Evolutionary conservation across 2,329 filamentous ascomycete species (phyloP).

Genomic region (Diaporthe australafricana): DNA sequence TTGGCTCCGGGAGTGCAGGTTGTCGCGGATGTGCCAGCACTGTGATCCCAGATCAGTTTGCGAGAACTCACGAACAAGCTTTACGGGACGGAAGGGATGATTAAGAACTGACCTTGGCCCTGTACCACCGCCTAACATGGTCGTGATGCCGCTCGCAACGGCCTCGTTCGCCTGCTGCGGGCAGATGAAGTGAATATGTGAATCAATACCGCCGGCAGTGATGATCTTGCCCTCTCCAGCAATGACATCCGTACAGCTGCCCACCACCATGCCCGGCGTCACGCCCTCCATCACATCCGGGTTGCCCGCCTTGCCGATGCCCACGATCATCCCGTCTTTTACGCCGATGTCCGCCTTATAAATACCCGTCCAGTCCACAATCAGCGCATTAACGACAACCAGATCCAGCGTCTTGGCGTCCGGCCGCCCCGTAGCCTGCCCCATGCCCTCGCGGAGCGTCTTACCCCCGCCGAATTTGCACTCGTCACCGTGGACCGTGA

Average conservation of each 20-base stretch:
- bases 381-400: conserved; percentile 88
- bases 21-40: conserved; percentile 89
- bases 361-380: conserved; percentile 92
- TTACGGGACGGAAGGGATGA: neutral
- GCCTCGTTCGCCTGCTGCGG: conserved; percentile 90
- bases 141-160: conserved; percentile 87
- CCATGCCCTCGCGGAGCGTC: conserved; percentile 94
- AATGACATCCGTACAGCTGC: conserved; percentile 90
- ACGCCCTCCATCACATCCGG: conserved; percentile 98
- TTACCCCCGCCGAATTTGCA: conserved; percentile 97
- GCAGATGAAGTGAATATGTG: conserved; percentile 95
- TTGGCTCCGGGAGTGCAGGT: conserved; percentile 91
- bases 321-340: conserved; percentile 86
- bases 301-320: conserved; percentile 94
- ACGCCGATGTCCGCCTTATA: conserved; percentile 98
- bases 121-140: conserved; percentile 89
- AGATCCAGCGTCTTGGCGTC: conserved; percentile 83
- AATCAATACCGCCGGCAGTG: conserved; percentile 89
- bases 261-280: conserved; percentile 80
- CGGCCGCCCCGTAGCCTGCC: conserved; percentile 82
- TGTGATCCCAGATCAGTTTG: conserved; percentile 45
- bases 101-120: conserved; percentile 77
- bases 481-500: conserved; percentile 89
- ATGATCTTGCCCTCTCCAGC: conserved; percentile 91
- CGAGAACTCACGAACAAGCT: conserved; percentile 1